These are phyloP conservation scores for Torulaspora franciscae DNA, from an alignment of 805 yeast genomes.

Conservation along the genomic window DNA sequence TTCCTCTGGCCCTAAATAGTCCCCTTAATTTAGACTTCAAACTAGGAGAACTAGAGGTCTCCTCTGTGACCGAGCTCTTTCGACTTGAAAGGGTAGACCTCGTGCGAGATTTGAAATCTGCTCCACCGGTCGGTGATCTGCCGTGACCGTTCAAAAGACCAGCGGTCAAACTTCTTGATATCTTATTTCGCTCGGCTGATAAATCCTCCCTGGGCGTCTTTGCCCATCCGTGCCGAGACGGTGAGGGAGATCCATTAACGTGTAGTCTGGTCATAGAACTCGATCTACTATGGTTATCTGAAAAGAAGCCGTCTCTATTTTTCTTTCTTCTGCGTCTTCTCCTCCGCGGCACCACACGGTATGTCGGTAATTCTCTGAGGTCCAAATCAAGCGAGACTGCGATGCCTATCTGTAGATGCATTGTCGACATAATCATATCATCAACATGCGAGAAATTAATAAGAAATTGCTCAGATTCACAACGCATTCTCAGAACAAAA, in stretches of 20 bases:
- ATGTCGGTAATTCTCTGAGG: constrained; percentile 66
- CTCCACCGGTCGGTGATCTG: constrained; percentile 1
- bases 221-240: background rate
- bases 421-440: constrained; percentile 75
- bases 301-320: constrained; percentile 14
- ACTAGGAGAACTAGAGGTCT: constrained; percentile 4
- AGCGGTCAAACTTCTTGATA: constrained; percentile 8
- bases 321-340: constrained; percentile 44
- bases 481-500: constrained; percentile 66
- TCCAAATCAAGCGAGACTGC: constrained; percentile 75
- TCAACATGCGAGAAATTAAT: constrained; percentile 57
- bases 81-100: constrained; percentile 8
- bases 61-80: constrained; percentile 5
- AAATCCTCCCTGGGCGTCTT: background rate
- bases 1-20: constrained; percentile 13
- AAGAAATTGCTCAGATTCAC: constrained; percentile 78
- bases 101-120: background rate
- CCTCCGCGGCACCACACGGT: constrained; percentile 76
- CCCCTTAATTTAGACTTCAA: constrained; percentile 11
- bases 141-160: constrained; percentile 6
- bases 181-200: background rate
- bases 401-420: constrained; percentile 65
- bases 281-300: constrained; percentile 4
- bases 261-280: constrained; percentile 1
- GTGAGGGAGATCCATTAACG: background rate